phyloP scores from a whole-genome alignment of 2,329 filamentous ascomycete species.

The Claviceps fusiformis region DNA sequence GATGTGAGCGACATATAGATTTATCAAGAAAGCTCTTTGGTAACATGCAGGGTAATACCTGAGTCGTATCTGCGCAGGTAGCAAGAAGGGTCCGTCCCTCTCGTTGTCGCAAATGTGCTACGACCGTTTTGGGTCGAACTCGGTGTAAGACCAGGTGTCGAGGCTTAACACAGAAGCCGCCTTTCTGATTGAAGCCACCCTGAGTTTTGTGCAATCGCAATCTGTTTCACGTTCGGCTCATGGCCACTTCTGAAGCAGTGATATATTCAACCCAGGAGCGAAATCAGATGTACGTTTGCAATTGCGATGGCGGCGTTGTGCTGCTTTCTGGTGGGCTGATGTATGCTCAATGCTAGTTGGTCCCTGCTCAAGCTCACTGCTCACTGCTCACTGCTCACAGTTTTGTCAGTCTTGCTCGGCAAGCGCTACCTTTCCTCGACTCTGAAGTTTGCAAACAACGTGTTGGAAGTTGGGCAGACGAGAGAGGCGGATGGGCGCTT shows the following conservation, averaged over 20 bases:
- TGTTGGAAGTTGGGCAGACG: neutral
- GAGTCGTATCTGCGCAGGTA: neutral
- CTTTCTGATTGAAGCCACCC: neutral
- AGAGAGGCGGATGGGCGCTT: neutral
- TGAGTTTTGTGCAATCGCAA: neutral
- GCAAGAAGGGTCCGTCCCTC: neutral
- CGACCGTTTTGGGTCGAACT: neutral
- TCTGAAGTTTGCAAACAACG: too few relatives aligned
- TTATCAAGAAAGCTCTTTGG: neutral
- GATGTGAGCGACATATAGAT: neutral
- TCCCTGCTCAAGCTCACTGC: too few relatives aligned
- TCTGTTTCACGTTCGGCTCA: conserved; percentile 6
- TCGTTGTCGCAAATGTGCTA: neutral
- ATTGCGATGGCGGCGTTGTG: neutral
- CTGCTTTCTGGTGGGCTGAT: neutral
- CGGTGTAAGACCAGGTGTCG: neutral
- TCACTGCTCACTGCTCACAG: too few relatives aligned
- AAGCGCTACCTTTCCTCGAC: neutral
- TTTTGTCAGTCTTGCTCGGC: too few relatives aligned
- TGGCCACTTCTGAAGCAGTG: neutral
- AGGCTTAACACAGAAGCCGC: neutral
- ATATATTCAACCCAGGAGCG: neutral
- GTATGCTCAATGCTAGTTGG: neutral
- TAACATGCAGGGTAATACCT: neutral
- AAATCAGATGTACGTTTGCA: neutral